These are phyloP conservation scores for Diaporthe sp. DNA, from an alignment of 2,329 filamentous ascomycete genomes.

Conservation along the genomic window DNA sequence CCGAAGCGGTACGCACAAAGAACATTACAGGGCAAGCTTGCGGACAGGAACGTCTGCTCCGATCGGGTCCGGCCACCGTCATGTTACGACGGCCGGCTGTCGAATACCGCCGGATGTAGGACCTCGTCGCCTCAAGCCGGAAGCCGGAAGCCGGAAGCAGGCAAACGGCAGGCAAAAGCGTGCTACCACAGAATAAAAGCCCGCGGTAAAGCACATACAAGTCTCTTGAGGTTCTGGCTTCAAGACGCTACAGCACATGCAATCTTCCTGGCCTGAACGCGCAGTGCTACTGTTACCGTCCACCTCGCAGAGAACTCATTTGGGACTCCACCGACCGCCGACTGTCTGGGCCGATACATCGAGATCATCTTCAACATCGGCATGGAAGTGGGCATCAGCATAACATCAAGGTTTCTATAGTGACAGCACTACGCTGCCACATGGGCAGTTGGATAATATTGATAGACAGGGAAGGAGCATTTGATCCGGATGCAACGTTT, in stretches of 20 bases:
- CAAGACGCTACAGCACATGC: background rate
- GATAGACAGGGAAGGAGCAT: background rate
- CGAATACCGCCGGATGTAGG: background rate
- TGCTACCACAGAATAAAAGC: background rate
- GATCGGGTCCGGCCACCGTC: background rate
- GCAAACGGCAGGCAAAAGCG: too few relatives aligned
- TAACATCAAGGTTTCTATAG: background rate
- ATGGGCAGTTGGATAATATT: background rate
- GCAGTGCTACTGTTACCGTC: background rate
- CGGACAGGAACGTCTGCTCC: background rate
- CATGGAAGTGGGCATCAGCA: background rate
- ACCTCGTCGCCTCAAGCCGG: background rate
- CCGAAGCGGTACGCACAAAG: background rate
- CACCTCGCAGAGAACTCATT: background rate
- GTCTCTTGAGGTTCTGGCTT: background rate
- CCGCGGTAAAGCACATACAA: background rate
- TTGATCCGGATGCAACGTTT: background rate
- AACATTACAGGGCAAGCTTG: background rate
- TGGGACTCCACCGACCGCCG: background rate
- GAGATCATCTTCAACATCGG: slow-evolving; percentile 4
- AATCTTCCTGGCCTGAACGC: background rate
- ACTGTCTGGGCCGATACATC: background rate
- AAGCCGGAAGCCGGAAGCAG: background rate
- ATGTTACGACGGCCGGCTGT: background rate
- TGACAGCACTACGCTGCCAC: background rate